Evolutionary conservation across 257 asterid genomes (phyloP).

Genomic region (Solanum chilense): DNA sequence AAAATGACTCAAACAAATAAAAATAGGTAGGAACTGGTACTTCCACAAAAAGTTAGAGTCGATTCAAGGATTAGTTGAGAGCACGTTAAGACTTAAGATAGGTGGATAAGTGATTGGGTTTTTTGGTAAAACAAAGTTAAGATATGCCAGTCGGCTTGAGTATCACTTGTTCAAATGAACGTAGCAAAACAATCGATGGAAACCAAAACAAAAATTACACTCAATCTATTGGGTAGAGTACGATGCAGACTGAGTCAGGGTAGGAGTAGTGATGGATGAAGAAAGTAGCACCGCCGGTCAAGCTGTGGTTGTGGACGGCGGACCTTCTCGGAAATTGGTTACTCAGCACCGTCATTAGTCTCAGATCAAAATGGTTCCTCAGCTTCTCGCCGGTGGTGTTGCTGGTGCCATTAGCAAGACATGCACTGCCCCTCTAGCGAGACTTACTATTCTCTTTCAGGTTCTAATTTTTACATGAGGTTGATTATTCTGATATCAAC

Average conservation of each 20-base stretch:
- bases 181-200: background rate
- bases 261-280: constrained; percentile 52
- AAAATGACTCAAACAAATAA: too few species aligned
- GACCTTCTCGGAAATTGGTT: constrained; percentile 15
- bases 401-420: constrained; percentile 93
- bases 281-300: constrained; percentile 32
- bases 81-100: background rate
- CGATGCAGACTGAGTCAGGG: constrained; percentile 80
- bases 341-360: constrained; percentile 20
- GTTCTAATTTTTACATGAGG: constrained; percentile 1
- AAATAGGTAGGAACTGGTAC: too few species aligned
- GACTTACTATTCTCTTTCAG: constrained; percentile 86
- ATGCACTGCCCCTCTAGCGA: constrained; percentile 82
- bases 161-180: background rate
- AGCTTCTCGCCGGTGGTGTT: constrained; percentile 80
- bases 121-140: background rate
- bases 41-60: background rate
- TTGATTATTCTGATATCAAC: background rate
- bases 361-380: constrained; percentile 52
- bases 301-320: constrained; percentile 40
- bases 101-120: background rate
- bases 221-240: background rate
- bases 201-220: background rate
- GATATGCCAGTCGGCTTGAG: background rate
- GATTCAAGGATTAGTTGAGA: background rate